phyloP scores from a whole-genome alignment of 2,329 filamentous ascomycete species.

The Pochonia chlamydosporia region DNA sequence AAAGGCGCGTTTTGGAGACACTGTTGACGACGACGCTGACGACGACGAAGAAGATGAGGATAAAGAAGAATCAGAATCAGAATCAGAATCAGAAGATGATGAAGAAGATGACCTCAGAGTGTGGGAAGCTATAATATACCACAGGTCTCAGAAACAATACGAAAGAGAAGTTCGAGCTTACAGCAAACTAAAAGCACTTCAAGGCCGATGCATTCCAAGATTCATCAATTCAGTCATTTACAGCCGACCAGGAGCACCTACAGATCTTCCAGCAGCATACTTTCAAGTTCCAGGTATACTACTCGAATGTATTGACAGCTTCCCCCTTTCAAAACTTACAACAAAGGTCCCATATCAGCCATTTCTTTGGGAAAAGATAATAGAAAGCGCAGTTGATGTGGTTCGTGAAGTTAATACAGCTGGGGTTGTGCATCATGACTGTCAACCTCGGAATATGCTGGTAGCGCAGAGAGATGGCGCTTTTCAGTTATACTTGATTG shows the following conservation, averaged over 20 bases:
- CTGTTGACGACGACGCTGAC: background rate
- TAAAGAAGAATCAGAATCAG: background rate
- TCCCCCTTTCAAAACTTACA: conserved; percentile 7
- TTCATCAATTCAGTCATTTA: conserved; percentile 7
- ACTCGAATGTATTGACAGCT: conserved; percentile 8
- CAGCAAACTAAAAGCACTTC: conserved; percentile 4
- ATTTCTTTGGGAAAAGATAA: conserved; percentile 1
- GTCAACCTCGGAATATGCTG: conserved; percentile 9
- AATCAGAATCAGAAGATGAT: background rate
- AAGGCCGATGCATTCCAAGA: conserved; percentile 7
- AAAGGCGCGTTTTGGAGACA: conserved; percentile 2
- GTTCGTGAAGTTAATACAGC: conserved; percentile 6
- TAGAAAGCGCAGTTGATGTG: conserved; percentile 1
- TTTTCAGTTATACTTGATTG: conserved; percentile 8
- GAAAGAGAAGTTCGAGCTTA: conserved; percentile 9
- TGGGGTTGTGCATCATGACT: conserved; percentile 10
- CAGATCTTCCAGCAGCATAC: conserved; percentile 6
- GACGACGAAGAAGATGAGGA: conserved; percentile 5
- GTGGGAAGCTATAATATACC: conserved; percentile 9
- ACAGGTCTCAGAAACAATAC: conserved; percentile 3
- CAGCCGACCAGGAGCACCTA: background rate
- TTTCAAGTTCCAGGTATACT: conserved; percentile 6
- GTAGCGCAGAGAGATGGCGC: conserved; percentile 2
- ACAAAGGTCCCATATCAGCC: conserved; percentile 2
- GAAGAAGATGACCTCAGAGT: conserved; percentile 4